Evolutionary conservation across 208 protist species (phyloP), one percentile per base, ranked within the genome.

Genomic region (Porcisia hertigi): DNA sequence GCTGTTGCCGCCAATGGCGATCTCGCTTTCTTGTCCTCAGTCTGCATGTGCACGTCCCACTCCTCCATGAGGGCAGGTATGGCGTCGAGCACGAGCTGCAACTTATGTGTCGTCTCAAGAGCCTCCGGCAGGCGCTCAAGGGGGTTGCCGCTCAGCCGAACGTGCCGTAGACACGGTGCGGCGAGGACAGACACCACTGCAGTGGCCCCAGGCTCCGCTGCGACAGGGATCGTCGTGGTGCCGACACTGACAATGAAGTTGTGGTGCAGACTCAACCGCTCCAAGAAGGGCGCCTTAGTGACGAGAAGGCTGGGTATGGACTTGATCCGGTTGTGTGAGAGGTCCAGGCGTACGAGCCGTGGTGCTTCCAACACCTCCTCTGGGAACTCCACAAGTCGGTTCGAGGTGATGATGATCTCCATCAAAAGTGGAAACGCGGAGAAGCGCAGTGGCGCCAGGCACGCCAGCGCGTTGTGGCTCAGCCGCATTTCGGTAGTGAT

Each of bases 21-120:
- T 55, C 20, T 62, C 66, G 30, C 54, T 3, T 30, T 63, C 43
- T 25, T 49, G 18, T 20, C 49, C 8, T 49, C 25, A 23, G 45
- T 9, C 3, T 71, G 62, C 43, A 92, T 62, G 43, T 87, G 69
- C 11, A 66, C 54, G 5, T 84, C 74, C 91, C 92, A 97, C 85
- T 93, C 77, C 59, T 82, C 75, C 79, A 92, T 85, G 36, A 97
- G 80, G 1, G 73, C 76, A 1, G 91, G 91, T 47, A 86, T 79
- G 63, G 88, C 89, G 78, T 96, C 92, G 25, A 97, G 66, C 9
- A 93, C 83, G 43, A 97, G 83, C 73, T 94, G 77, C 30, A 96
- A 69, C 30, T 63, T 72, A 36, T 76, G 73, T 11, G 81, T 90
- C 16, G 88, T 87, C 23, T 87, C 79, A 1, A 94, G 70, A 23